Evolutionary conservation across 495 filamentous ascomycete genomes (phyloP).

Genomic region (Penicillium arizonense): DNA sequence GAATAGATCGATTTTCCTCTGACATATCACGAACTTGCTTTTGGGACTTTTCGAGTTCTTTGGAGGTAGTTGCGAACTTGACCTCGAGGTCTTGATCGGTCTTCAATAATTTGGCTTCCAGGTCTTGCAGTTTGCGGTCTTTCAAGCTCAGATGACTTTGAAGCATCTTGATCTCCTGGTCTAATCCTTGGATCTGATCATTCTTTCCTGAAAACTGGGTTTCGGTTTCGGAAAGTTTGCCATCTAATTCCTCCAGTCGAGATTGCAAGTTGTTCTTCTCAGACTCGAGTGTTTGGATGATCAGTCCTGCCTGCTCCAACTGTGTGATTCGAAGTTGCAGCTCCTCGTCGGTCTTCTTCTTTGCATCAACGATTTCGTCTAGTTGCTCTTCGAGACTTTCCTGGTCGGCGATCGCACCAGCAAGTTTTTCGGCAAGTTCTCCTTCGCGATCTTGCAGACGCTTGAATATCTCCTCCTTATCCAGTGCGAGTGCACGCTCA

Average conservation of each 20-base stretch:
- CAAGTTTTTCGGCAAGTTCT: slow-evolving; percentile 86
- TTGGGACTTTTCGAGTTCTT: slow-evolving; percentile 71
- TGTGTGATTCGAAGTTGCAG: slow-evolving; percentile 74
- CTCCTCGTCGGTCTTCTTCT: slow-evolving; percentile 85
- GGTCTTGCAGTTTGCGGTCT: slow-evolving; percentile 84
- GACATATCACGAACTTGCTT: slow-evolving; percentile 70
- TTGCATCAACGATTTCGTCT: slow-evolving; percentile 83
- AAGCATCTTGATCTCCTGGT: slow-evolving; percentile 84
- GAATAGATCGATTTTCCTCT: slow-evolving; percentile 79
- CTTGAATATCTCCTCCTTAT: slow-evolving; percentile 98
- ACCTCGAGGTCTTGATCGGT: slow-evolving; percentile 87
- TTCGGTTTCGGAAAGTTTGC: slow-evolving; percentile 64
- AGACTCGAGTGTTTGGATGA: slow-evolving; percentile 79
- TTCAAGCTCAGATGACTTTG: slow-evolving; percentile 88
- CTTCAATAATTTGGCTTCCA: slow-evolving; percentile 81
- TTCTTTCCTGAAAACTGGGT: slow-evolving; percentile 65
- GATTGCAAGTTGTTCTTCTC: slow-evolving; percentile 75
- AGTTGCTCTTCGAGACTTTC: slow-evolving; percentile 91
- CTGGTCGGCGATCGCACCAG: slow-evolving; percentile 92
- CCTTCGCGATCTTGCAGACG: slow-evolving; percentile 85
- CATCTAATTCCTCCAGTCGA: slow-evolving; percentile 65
- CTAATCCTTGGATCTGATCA: slow-evolving; percentile 67
- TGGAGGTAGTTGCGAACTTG: slow-evolving; percentile 78
- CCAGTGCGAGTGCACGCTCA: slow-evolving; percentile 87
- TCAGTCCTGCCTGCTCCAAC: slow-evolving; percentile 84